Evolutionary conservation across 306 rosid genomes (phyloP).

Genomic region (Vachellia collinsii): DNA sequence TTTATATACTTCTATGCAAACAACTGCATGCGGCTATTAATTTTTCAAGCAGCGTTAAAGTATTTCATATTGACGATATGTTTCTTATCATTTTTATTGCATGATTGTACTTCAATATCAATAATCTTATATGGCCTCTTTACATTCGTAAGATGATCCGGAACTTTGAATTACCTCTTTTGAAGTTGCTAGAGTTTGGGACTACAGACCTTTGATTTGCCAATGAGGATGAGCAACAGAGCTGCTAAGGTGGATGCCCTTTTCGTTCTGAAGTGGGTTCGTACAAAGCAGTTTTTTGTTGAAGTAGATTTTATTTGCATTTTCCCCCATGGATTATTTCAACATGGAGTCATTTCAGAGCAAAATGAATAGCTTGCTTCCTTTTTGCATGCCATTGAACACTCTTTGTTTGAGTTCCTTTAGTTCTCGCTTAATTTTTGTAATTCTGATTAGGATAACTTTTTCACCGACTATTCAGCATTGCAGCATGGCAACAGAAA

Average conservation of each 20-base stretch:
- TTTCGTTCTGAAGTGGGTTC: background rate
- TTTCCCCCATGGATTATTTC: conserved; percentile 21
- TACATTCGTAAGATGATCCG: conserved; percentile 83
- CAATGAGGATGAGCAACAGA: conserved; percentile 98
- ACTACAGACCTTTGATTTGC: conserved; percentile 90
- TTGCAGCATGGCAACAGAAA: conserved; percentile 97
- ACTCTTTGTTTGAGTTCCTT: background rate
- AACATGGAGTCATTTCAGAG: background rate
- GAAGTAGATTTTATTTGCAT: conserved; percentile 30
- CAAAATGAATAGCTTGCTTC: background rate
- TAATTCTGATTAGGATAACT: conserved; percentile 66
- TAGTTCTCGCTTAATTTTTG: background rate
- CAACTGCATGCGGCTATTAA: background rate
- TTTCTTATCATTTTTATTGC: background rate
- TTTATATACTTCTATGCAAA: background rate
- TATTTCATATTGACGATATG: background rate
- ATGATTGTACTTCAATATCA: conserved; percentile 17
- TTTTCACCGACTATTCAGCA: conserved; percentile 96
- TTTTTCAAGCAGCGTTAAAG: background rate
- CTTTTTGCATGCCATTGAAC: background rate
- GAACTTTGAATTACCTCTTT: conserved; percentile 66
- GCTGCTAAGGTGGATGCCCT: conserved; percentile 69
- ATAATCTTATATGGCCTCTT: conserved; percentile 41
- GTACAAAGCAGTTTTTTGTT: conserved; percentile 19
- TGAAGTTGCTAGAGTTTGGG: conserved; percentile 73